Percentiles rank a stretch among this genome's conserved stretches.
Conservation (phyloP, 179 eudicot genomes). For the Heliamphora ciliata region DNA sequence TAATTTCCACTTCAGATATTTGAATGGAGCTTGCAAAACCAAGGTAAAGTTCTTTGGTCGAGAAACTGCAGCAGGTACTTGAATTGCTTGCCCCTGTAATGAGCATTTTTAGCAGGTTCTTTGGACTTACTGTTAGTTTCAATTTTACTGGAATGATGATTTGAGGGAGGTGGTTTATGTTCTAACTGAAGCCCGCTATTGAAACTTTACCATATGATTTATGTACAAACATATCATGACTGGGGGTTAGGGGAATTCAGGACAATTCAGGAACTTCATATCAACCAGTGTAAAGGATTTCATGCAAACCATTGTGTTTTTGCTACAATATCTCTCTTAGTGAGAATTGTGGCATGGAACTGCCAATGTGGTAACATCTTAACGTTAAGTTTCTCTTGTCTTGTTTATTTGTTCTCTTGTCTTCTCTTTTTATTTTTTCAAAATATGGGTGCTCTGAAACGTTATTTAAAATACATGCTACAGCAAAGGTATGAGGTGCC, state of each 20-base stretch:
- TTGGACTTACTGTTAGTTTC: slow-evolving; percentile 7
- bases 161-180: not conserved
- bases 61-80: slow-evolving; percentile 87
- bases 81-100: not conserved
- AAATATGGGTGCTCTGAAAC: no score
- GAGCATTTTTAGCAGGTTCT: no score
- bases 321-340: no score
- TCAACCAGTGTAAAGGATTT: no score
- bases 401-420: no score
- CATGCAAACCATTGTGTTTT: no score
- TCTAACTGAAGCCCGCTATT: not conserved
- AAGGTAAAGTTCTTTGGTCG: slow-evolving; percentile 89
- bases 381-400: no score
- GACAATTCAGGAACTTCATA: not conserved
- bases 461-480: no score
- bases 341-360: no score
- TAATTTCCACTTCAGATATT: slow-evolving; percentile 44
- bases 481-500: no score
- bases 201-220: not conserved
- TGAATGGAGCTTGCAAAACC: slow-evolving; percentile 99
- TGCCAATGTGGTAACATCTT: no score
- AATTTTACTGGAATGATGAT: not conserved
- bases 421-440: no score
- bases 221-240: not conserved
- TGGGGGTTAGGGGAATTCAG: not conserved